Conservation (phyloP, 169 alveolate genomes). For the Plasmodium blacklocki region DNA sequence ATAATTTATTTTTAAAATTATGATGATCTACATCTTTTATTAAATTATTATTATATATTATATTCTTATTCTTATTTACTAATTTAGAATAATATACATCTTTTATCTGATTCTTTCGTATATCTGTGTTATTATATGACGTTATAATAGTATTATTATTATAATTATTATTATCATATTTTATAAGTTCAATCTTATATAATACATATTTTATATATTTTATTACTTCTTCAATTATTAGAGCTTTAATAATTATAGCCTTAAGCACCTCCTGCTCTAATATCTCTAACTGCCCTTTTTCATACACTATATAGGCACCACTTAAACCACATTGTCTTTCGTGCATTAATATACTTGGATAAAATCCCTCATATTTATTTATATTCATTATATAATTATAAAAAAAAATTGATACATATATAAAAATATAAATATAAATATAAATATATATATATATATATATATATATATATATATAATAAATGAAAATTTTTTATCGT, state of each 20-base stretch:
- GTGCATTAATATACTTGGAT: constrained; percentile 33
- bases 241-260: constrained; percentile 5
- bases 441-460: neutral
- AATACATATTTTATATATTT: neutral
- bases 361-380: constrained; percentile 53
- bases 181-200: too few relatives aligned
- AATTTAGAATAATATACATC: too few relatives aligned
- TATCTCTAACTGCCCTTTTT: neutral
- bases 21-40: too few relatives aligned
- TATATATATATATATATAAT: too few relatives aligned
- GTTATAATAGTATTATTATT: too few relatives aligned
- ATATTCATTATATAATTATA: constrained; percentile 56
- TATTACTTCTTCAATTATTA: constrained; percentile 30
- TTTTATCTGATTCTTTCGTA: too few relatives aligned
- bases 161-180: too few relatives aligned
- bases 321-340: constrained; percentile 13
- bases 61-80: too few relatives aligned
- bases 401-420: constrained; percentile 3
- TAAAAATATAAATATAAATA: neutral
- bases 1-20: too few relatives aligned
- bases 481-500: too few relatives aligned
- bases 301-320: constrained; percentile 12
- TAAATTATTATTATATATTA: too few relatives aligned
- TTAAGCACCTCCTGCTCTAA: constrained; percentile 9
- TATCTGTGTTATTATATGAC: too few relatives aligned